phyloP scores from a whole-genome alignment of 805 yeast species.

The Candida gorgasii region DNA sequence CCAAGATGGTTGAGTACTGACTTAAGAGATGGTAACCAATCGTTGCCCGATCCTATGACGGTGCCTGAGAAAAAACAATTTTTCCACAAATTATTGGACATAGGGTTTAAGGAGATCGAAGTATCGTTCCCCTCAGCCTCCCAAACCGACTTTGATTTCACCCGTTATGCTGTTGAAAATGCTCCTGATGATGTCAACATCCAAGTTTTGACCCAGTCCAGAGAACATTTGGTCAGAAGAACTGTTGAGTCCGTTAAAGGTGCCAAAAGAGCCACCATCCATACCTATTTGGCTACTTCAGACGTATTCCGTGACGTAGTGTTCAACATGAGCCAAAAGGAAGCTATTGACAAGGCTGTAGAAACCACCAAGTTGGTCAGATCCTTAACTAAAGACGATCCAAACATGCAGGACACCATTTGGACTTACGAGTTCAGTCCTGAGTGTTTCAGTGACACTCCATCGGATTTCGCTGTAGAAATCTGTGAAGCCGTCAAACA shows the following conservation, averaged over 20 bases:
- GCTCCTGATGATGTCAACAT: constrained; percentile 75
- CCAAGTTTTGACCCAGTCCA: constrained; percentile 75
- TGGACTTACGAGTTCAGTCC: constrained; percentile 81
- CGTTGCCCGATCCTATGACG: constrained; percentile 81
- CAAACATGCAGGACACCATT: constrained; percentile 57
- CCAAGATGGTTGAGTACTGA: constrained; percentile 84
- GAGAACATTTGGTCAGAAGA: constrained; percentile 71
- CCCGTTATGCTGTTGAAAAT: constrained; percentile 74
- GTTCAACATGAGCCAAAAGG: constrained; percentile 68
- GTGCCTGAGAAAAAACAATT: constrained; percentile 72
- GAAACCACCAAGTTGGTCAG: constrained; percentile 68
- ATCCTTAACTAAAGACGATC: constrained; percentile 75
- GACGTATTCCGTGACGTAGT: constrained; percentile 76
- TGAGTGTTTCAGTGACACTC: constrained; percentile 75
- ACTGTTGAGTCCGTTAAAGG: constrained; percentile 74
- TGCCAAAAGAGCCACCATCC: constrained; percentile 71
- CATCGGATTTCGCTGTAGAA: constrained; percentile 70
- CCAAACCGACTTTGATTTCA: constrained; percentile 80
- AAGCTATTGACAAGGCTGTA: constrained; percentile 67
- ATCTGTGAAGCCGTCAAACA: constrained; percentile 78
- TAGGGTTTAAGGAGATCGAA: constrained; percentile 81
- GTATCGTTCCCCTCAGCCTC: constrained; percentile 82
- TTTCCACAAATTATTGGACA: constrained; percentile 67
- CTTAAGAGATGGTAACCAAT: constrained; percentile 79
- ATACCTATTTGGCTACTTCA: constrained; percentile 74